Percentiles rank a stretch among this genome's conserved stretches.
Evolutionary conservation across 2,329 filamentous ascomycete species (phyloP).

Genomic region (Nemania abortiva): DNA sequence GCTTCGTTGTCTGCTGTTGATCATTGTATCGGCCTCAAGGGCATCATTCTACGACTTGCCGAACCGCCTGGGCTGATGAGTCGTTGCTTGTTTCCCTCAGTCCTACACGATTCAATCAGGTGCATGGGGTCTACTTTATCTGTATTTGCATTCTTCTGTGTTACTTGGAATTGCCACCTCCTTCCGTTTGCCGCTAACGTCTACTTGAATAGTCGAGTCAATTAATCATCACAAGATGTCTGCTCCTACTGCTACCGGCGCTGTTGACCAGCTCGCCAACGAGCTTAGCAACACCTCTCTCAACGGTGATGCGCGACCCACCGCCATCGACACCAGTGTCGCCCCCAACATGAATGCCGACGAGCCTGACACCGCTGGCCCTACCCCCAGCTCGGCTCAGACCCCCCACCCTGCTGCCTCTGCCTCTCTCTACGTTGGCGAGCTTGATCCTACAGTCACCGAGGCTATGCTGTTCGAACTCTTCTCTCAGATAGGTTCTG

Average conservation of each 20-base stretch:
- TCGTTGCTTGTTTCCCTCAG: neutral
- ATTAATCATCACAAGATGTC: slow-evolving; percentile 63
- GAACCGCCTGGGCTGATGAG: slow-evolving; percentile 31
- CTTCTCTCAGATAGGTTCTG: slow-evolving; percentile 98
- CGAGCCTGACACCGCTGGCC: slow-evolving; percentile 72
- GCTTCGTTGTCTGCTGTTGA: slow-evolving; percentile 41
- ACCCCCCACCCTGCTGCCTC: slow-evolving; percentile 88
- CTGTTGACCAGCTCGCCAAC: slow-evolving; percentile 83
- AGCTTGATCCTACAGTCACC: slow-evolving; percentile 96
- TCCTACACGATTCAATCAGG: slow-evolving; percentile 17
- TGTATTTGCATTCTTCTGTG: neutral
- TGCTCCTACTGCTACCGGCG: slow-evolving; percentile 67
- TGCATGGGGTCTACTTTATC: neutral
- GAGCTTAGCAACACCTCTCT: slow-evolving; percentile 80
- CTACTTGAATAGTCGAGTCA: slow-evolving; percentile 36
- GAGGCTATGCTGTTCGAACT: slow-evolving; percentile 99
- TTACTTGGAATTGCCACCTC: slow-evolving; percentile 11
- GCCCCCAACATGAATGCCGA: slow-evolving; percentile 65
- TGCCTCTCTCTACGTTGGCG: slow-evolving; percentile 97
- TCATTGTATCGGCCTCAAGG: slow-evolving; percentile 35
- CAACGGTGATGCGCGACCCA: slow-evolving; percentile 74
- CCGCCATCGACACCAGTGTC: slow-evolving; percentile 82
- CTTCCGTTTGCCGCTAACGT: slow-evolving; percentile 36
- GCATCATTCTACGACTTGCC: slow-evolving; percentile 33
- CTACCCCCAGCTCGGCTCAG: slow-evolving; percentile 77